Base-by-base conservation (phyloP, 345 rosid species). In the Citrus inodora region DNA sequence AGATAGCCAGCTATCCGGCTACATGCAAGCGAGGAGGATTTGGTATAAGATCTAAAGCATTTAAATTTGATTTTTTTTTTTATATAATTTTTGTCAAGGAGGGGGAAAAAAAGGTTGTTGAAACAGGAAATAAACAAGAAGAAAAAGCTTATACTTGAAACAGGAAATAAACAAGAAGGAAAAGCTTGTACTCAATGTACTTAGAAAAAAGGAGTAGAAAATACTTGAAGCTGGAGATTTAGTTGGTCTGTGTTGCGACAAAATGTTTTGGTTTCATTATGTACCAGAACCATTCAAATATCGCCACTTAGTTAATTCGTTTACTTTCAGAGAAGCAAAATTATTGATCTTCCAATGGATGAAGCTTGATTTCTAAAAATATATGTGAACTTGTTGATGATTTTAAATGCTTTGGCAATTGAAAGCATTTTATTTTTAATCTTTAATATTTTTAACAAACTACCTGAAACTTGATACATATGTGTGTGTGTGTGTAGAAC, bases 221-320 rank as follows among this genome's bases (percentile, higher is more conserved):
- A 59, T 9, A 59, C 63, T 7, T 24, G 28, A 24, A 59, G 13
- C 8, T 22, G 51, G 51, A 11, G 51, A 46, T 46, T 46, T 46
- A 46, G 14, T 68, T 68, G 27, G 59, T 21, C 22, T 40, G 27
- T 13, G 32, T 40, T 13, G 56, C n/a, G 56, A 69, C 72, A 42
- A 69, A 68, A 24, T n/a, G n/a, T n/a, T 69, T 69, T n/a, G 56
- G 58, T 69, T 25, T 69, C 72, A n/a, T 5, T 11, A 25, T 69
- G 72, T n/a, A 69, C 27, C 72, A 69, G 16, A 67, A 35, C 51
- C 70, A 67, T 37, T 66, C 42, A 66, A 66, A 35, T 42, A 42
- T 42, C 0, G 14, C 51, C 51, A 11, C 51, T 11, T 10, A 3
- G 2, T 56, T 7, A 56, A 19, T 56, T 56, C 60, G 8, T 56